Evolutionary conservation across 352 stramenopile species (phyloP).

Genomic region (Peronosclerospora sorghi): DNA sequence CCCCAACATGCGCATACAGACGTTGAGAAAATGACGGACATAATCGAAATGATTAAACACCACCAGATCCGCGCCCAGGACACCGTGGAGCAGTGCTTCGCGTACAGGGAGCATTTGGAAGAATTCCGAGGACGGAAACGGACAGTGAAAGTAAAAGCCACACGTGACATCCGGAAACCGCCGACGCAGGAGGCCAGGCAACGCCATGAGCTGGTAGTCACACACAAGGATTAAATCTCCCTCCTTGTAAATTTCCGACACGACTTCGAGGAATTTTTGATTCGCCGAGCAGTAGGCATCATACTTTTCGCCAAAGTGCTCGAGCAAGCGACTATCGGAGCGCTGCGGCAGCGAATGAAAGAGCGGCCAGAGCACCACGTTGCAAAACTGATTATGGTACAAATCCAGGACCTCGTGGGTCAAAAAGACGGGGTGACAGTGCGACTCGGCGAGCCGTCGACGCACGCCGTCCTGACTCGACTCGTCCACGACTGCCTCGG

Average conservation of each 20-base stretch:
- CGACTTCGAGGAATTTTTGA: constrained; percentile 73
- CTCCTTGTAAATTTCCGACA: constrained; percentile 75
- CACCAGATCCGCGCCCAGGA: constrained; percentile 78
- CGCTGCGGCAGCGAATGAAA: constrained; percentile 85
- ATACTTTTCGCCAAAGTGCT: constrained; percentile 83
- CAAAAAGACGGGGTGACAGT: constrained; percentile 83
- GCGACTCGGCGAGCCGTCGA: constrained; percentile 62
- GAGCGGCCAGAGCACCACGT: constrained; percentile 84
- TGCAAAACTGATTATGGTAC: constrained; percentile 86
- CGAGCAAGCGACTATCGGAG: constrained; percentile 50
- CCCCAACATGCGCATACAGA: constrained; percentile 77
- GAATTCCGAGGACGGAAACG: constrained; percentile 85
- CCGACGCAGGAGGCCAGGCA: constrained; percentile 63
- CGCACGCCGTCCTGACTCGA: constrained; percentile 67
- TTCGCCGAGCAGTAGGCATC: constrained; percentile 83
- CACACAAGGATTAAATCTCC: constrained; percentile 82
- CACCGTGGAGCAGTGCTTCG: constrained; percentile 65
- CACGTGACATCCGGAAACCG: constrained; percentile 72
- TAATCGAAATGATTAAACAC: constrained; percentile 88
- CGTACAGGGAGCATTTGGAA: constrained; percentile 83
- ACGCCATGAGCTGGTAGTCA: constrained; percentile 85
- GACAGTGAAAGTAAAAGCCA: constrained; percentile 85
- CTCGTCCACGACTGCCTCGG: constrained; percentile 67
- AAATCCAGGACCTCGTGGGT: constrained; percentile 62
- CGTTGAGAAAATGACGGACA: constrained; percentile 79